Evolutionary conservation across 148 eudicot genomes (phyloP).

Genomic region (Silene conica): DNA sequence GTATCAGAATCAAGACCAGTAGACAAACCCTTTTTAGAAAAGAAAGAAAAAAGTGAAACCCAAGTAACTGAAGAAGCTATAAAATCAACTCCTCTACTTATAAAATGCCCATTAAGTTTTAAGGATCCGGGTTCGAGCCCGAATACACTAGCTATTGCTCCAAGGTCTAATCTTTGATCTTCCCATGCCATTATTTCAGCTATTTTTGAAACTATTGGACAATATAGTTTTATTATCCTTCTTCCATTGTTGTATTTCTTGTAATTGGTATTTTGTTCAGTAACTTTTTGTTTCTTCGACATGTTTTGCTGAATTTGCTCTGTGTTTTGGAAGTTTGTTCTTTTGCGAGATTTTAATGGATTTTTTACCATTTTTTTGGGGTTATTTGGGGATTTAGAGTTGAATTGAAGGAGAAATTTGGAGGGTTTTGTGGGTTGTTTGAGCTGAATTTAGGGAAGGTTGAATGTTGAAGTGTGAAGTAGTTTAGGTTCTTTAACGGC

Average conservation of each 20-base stretch:
- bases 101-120: conserved; percentile 80
- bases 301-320: neutral
- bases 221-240: conserved; percentile 37
- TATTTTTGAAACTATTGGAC: conserved; percentile 50
- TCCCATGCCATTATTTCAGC: conserved; percentile 41
- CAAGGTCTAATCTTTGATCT: conserved; percentile 67
- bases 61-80: conserved; percentile 79
- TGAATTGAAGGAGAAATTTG: neutral
- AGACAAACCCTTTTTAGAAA: conserved; percentile 57
- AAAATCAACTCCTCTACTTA: conserved; percentile 65
- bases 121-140: conserved; percentile 57
- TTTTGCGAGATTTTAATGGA: neutral
- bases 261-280: neutral
- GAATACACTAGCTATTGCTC: conserved; percentile 52
- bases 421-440: neutral
- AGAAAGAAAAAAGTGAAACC: conserved; percentile 68
- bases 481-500: conserved; percentile 18
- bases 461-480: neutral
- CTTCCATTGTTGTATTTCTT: neutral
- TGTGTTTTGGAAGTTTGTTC: neutral
- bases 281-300: neutral
- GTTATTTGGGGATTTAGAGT: neutral
- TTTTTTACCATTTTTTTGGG: neutral
- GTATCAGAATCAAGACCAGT: conserved; percentile 45
- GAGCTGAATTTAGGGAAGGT: neutral